A percentile compares a stretch with the other conserved stretches of the same genome.
Evolutionary conservation across 2,329 filamentous ascomycete genomes (phyloP).

Genomic region (Colletotrichum karsti): DNA sequence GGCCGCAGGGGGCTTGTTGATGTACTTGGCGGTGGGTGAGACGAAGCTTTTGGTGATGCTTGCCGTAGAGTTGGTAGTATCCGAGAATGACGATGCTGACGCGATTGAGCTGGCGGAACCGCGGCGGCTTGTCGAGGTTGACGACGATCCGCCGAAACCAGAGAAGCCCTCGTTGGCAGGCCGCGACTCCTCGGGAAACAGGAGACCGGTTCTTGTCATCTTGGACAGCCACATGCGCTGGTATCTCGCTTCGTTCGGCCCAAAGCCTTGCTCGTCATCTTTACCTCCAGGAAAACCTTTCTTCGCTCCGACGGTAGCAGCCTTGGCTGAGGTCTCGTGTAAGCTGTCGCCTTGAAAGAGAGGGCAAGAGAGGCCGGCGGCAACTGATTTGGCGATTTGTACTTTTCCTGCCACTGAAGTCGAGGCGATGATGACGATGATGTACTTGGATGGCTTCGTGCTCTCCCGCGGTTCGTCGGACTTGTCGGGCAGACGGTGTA

Average conservation of each 20-base stretch:
- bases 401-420: constrained; percentile 38
- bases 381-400: constrained; percentile 36
- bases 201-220: constrained; percentile 38
- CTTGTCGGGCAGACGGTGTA: constrained; percentile 37
- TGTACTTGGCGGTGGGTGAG: neutral
- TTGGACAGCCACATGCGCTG: constrained; percentile 42
- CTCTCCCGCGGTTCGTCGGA: constrained; percentile 8
- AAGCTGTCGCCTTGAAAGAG: constrained; percentile 39
- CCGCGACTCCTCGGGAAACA: constrained; percentile 41
- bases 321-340: constrained; percentile 39
- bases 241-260: constrained; percentile 36
- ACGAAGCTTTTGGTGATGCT: neutral
- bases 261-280: neutral
- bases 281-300: neutral
- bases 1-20: neutral
- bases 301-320: constrained; percentile 31
- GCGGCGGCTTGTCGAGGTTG: constrained; percentile 35
- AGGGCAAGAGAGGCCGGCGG: constrained; percentile 35
- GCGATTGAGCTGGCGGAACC: constrained; percentile 34
- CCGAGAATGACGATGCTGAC: constrained; percentile 5
- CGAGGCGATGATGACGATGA: constrained; percentile 37
- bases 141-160: constrained; percentile 37
- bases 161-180: constrained; percentile 38
- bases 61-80: neutral
- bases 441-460: constrained; percentile 33